A percentile compares a stretch with the other conserved stretches of the same genome.
Conservation (phyloP, 371 early-diverging fungal species). For the Basidiobolus meristosporus region DNA sequence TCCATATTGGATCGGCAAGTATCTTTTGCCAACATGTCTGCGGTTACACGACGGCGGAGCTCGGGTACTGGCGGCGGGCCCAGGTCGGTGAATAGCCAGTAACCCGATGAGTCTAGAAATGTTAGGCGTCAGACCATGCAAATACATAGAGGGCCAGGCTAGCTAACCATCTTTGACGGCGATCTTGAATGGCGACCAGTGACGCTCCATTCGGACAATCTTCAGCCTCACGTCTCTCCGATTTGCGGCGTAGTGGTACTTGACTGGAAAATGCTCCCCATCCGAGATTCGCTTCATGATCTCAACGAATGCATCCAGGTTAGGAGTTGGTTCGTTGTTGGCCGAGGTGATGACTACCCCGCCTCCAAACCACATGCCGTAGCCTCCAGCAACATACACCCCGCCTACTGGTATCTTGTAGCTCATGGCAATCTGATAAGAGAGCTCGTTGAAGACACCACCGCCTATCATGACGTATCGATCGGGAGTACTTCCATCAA, state of each 20-base stretch:
- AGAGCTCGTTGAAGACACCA: constrained; percentile 55
- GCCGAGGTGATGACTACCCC: constrained; percentile 31
- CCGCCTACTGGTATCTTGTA: constrained; percentile 54
- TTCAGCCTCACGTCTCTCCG: constrained; percentile 44
- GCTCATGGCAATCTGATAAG: constrained; percentile 69
- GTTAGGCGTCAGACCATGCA: not conserved
- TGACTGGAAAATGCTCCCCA: constrained; percentile 56
- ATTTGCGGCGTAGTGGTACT: constrained; percentile 38
- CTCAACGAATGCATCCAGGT: constrained; percentile 51
- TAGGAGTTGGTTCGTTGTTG: constrained; percentile 43
- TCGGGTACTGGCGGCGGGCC: constrained; percentile 26
- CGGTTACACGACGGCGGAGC: constrained; percentile 30
- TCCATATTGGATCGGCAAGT: constrained; percentile 27
- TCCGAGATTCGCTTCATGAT: constrained; percentile 43
- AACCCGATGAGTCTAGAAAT: constrained; percentile 35
- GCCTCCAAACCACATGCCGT: constrained; percentile 38
- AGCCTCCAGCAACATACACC: constrained; percentile 61
- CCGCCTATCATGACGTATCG: constrained; percentile 74
- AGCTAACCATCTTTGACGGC: constrained; percentile 52
- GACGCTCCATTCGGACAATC: constrained; percentile 56
- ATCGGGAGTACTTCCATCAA: constrained; percentile 23
- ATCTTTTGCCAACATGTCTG: constrained; percentile 34
- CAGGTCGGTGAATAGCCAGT: constrained; percentile 54
- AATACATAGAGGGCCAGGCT: not conserved
- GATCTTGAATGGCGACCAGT: constrained; percentile 60